Evolutionary conservation across 306 rosid species (phyloP).

Genomic region (Gastrolobium villosum): DNA sequence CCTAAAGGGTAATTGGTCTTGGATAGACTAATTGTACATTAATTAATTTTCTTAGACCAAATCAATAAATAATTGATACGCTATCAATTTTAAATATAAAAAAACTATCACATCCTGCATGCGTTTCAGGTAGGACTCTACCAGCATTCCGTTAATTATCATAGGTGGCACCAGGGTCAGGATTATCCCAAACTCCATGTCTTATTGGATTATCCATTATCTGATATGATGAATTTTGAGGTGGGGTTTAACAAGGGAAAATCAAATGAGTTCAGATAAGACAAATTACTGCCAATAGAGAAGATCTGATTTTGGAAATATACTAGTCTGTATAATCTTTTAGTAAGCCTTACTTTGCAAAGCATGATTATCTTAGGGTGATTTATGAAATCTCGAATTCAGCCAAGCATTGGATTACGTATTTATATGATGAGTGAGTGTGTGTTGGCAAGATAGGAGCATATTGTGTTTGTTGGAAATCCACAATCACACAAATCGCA

Average conservation of each 20-base stretch:
- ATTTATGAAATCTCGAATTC: conserved; percentile 9
- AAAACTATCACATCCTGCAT: neutral
- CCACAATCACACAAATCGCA: too few species aligned
- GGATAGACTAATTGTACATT: neutral
- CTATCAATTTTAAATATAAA: neutral
- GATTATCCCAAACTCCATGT: neutral
- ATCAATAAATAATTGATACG: neutral
- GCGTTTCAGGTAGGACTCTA: neutral
- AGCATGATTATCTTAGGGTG: neutral
- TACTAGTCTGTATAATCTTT: neutral
- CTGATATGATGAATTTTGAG: neutral
- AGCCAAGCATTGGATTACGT: neutral
- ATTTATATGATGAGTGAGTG: too few species aligned
- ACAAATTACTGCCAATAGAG: neutral
- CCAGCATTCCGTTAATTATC: too few species aligned
- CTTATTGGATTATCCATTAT: too few species aligned
- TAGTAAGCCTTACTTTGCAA: neutral
- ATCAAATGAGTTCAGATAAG: conserved; percentile 8
- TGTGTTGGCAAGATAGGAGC: neutral
- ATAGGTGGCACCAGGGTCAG: neutral
- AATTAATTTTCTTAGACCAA: too few species aligned
- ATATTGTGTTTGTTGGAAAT: too few species aligned
- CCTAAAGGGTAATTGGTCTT: neutral
- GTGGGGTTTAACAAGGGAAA: neutral
- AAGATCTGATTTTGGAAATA: neutral